A percentile compares a stretch with the other conserved stretches of the same genome.
These are phyloP conservation scores for Aegilops sharonensis DNA, from an alignment of 176 grass and related monocot species.

Conservation along the genomic window DNA sequence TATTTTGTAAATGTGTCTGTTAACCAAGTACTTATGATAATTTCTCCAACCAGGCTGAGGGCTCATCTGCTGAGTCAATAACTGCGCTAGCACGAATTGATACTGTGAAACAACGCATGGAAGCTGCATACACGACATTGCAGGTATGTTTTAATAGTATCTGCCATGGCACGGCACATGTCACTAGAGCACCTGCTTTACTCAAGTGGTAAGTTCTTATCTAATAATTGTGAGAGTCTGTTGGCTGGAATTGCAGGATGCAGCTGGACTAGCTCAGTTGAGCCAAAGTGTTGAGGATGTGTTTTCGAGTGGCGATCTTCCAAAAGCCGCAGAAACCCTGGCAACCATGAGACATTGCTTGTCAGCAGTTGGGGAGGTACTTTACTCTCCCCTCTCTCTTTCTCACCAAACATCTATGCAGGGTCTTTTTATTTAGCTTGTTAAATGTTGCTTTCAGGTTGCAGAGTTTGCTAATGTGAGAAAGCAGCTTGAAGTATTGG, in stretches of 20 bases:
- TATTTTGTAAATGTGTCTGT: not conserved
- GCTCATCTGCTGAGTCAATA: constrained; percentile 95
- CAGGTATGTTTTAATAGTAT: constrained; percentile 49
- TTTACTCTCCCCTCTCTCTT: not conserved
- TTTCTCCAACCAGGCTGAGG: constrained; percentile 72
- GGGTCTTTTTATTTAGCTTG: constrained; percentile 13
- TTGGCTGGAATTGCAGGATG: constrained; percentile 62
- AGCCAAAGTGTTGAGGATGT: constrained; percentile 99
- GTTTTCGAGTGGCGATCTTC: constrained; percentile 98
- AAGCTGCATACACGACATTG: constrained; percentile 88
- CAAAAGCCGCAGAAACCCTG: constrained; percentile 90
- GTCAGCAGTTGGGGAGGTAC: constrained; percentile 96
- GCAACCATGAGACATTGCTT: constrained; percentile 99
- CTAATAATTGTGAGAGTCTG: constrained; percentile 19
- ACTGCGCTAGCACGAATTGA: constrained; percentile 85
- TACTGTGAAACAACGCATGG: constrained; percentile 94
- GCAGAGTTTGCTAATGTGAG: constrained; percentile 98
- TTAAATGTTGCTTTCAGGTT: constrained; percentile 61
- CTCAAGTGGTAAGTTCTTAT: not conserved
- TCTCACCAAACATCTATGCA: not conserved
- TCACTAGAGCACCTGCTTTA: constrained; percentile 22
- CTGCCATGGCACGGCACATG: not conserved
- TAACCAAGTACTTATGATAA: constrained; percentile 21
- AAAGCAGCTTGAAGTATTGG: constrained; percentile 97
- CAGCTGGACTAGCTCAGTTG: constrained; percentile 90